Evolutionary conservation across 495 filamentous ascomycete species (phyloP).

Genomic region (Penicillium silybi): DNA sequence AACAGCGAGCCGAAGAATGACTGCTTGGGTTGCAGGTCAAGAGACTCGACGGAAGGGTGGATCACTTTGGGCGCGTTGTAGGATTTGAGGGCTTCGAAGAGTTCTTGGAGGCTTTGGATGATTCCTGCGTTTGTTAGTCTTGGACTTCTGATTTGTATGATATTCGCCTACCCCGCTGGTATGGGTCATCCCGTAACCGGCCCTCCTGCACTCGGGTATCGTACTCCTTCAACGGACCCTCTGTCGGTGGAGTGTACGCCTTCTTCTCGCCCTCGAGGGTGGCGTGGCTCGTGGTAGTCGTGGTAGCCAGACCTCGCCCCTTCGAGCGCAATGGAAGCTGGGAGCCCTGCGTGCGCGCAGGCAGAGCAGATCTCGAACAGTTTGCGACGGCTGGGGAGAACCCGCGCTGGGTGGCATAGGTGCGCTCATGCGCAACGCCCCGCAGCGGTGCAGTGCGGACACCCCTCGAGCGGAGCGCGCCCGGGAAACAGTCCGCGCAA

Average conservation of each 20-base stretch:
- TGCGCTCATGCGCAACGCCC: slow-evolving; percentile 10
- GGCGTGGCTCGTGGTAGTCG: slow-evolving; percentile 10
- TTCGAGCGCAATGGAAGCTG: slow-evolving; percentile 4
- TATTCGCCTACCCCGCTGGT: slow-evolving; percentile 69
- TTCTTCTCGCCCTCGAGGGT: slow-evolving; percentile 7
- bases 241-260: slow-evolving; percentile 13
- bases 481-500: slow-evolving; percentile 32
- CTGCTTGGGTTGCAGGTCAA: slow-evolving; percentile 45
- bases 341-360: background rate
- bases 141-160: background rate
- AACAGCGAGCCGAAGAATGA: slow-evolving; percentile 75
- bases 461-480: slow-evolving; percentile 25
- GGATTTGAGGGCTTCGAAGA: slow-evolving; percentile 74
- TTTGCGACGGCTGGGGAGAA: background rate
- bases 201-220: slow-evolving; percentile 70
- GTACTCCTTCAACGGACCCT: slow-evolving; percentile 83
- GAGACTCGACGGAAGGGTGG: slow-evolving; percentile 59
- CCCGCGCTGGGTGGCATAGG: slow-evolving; percentile 9
- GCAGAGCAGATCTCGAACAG: background rate
- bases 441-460: slow-evolving; percentile 16
- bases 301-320: slow-evolving; percentile 18
- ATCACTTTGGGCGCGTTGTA: slow-evolving; percentile 71
- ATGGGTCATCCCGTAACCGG: slow-evolving; percentile 75
- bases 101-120: slow-evolving; percentile 79
- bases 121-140: slow-evolving; percentile 53